Evolutionary conservation across 805 yeast genomes (phyloP).

Genomic region (Lachancea sp.): DNA sequence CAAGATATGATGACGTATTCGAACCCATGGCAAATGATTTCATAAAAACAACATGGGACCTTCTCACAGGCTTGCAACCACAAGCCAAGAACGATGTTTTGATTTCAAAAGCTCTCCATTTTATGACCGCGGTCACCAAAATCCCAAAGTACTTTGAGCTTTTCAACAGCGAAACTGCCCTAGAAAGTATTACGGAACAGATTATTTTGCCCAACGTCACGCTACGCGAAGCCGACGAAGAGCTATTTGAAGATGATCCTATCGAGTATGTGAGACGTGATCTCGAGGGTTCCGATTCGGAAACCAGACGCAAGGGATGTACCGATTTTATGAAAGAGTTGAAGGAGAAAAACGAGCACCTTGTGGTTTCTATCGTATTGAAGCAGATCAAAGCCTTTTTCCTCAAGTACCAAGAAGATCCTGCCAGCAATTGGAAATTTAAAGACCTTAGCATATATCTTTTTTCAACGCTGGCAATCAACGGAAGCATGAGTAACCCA

Average conservation of each 20-base stretch:
- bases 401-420: slow-evolving; percentile 39
- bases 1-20: slow-evolving; percentile 88
- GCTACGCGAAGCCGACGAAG: slow-evolving; percentile 83
- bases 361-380: slow-evolving; percentile 71
- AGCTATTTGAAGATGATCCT: slow-evolving; percentile 94
- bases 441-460: slow-evolving; percentile 84
- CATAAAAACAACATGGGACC: slow-evolving; percentile 75
- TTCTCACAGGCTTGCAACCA: slow-evolving; percentile 57
- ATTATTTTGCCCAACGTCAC: slow-evolving; percentile 85
- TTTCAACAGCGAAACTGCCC: slow-evolving; percentile 53
- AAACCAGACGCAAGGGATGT: slow-evolving; percentile 87
- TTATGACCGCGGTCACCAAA: slow-evolving; percentile 74
- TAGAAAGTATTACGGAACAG: slow-evolving; percentile 72
- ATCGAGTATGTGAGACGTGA: slow-evolving; percentile 88
- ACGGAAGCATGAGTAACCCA: slow-evolving; percentile 76
- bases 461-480: slow-evolving; percentile 84
- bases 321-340: slow-evolving; percentile 86
- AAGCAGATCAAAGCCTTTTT: slow-evolving; percentile 64
- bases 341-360: slow-evolving; percentile 66
- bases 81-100: slow-evolving; percentile 79
- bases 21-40: slow-evolving; percentile 70
- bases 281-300: slow-evolving; percentile 90
- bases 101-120: slow-evolving; percentile 72
- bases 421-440: slow-evolving; percentile 61
- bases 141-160: slow-evolving; percentile 60